A percentile compares a stretch with the other conserved stretches of the same genome.
These are phyloP conservation scores for Tylopilus subfusipes DNA, from an alignment of 768 basidiomycete genomes.

Conservation along the genomic window DNA sequence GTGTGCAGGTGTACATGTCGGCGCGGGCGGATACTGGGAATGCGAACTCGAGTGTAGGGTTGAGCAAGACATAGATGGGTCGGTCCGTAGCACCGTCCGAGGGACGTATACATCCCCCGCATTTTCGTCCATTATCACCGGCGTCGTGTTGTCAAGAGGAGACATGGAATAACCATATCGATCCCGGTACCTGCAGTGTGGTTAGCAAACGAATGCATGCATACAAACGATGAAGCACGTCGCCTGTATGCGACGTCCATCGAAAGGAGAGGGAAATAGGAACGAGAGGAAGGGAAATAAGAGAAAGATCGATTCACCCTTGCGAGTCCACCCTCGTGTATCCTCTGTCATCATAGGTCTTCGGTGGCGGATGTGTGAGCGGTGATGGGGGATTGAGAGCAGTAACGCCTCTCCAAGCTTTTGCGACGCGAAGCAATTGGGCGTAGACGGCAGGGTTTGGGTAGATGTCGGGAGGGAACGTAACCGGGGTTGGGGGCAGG, in stretches of 20 bases:
- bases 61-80: slow-evolving; percentile 11
- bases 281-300: neutral
- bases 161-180: slow-evolving; percentile 28
- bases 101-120: slow-evolving; percentile 17
- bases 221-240: slow-evolving; percentile 11
- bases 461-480: slow-evolving; percentile 32
- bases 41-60: neutral
- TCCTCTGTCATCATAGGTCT: slow-evolving; percentile 18
- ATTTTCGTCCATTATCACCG: slow-evolving; percentile 33
- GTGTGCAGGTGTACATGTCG: slow-evolving; percentile 22
- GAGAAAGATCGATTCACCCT: slow-evolving; percentile 23
- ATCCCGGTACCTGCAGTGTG: slow-evolving; percentile 25
- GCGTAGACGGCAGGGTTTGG: slow-evolving; percentile 39
- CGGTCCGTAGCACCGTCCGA: slow-evolving; percentile 23
- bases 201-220: slow-evolving; percentile 16
- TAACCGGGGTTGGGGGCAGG: slow-evolving; percentile 34
- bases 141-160: slow-evolving; percentile 32
- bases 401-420: slow-evolving; percentile 66
- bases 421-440: slow-evolving; percentile 55
- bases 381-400: slow-evolving; percentile 40
- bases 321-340: slow-evolving; percentile 25
- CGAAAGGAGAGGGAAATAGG: neutral
- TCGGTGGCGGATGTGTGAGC: slow-evolving; percentile 19
- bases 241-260: slow-evolving; percentile 14
- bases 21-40: slow-evolving; percentile 5